Evolutionary conservation across 2,329 filamentous ascomycete genomes (phyloP), one percentile per base, ranked within the genome.

Genomic region (Pseudovirgaria hyperparasitica): DNA sequence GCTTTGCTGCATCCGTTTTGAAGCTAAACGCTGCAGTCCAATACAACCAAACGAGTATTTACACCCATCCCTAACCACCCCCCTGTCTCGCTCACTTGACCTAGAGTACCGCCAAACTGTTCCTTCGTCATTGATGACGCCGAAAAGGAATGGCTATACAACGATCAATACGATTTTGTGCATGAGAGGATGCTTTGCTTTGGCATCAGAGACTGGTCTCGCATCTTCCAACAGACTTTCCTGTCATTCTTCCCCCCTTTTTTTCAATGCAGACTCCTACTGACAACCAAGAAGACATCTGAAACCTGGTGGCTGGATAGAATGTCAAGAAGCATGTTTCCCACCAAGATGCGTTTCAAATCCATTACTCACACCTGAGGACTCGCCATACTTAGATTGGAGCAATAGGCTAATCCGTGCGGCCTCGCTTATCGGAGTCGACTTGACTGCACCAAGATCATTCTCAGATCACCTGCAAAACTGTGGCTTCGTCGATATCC

Each of bases 161-260:
- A 57, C 6, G 46, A 61, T 16, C 46, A 45, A 9, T 74, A 70
- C 40, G 72, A 76, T 42, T 65, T 67, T 37, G 65, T 76, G 58
- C 58, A 67, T 60, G 43, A 62, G 42, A 42, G 64, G 38, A 41
- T 64, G 54, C 57, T 70, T 58, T 42, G 60, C 35, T 62, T 62
- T 16, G 60, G 63, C 9, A 58, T 79, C 23, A 55, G 59, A 8
- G 57, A 76, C 38, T 72, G 70, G 48, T 46, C 50, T 2, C 49
- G 52, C 8, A 52, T 75, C 30, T 45, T 71, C 12, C 45, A 58
- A 14, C 57, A 62, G 28, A 35, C 36, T 17, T 44, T 40, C 25
- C 20, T 31, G 33, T 35, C 19, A 7, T 5, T 10, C 5, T 5
- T 9, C 18, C 17, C 18, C 10, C 16, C 18, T n/a, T 19, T 16